A percentile compares a stretch with the other conserved stretches of the same genome.
These are phyloP conservation scores for Symmetrospora coprosmae DNA, from an alignment of 768 basidiomycete species.

Conservation along the genomic window DNA sequence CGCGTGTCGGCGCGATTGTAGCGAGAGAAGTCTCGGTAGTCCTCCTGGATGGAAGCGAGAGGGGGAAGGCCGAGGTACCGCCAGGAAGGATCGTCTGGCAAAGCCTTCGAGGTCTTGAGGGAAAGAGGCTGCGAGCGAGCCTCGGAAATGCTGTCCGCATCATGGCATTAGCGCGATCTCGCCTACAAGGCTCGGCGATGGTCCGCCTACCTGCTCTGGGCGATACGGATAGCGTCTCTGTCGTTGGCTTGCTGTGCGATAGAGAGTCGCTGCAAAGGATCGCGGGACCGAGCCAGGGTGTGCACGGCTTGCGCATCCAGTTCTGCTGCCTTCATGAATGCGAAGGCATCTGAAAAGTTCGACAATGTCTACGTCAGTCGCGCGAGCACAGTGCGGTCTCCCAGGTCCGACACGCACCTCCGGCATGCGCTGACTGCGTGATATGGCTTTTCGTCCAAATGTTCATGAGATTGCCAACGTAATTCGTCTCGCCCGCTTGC, in stretches of 20 bases:
- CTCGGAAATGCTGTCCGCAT: background rate
- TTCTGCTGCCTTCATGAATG: constrained; percentile 61
- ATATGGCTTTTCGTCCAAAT: constrained; percentile 85
- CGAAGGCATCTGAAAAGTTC: no score
- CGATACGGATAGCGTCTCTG: no score
- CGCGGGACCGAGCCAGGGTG: background rate
- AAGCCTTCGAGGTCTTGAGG: background rate
- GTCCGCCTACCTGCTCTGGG: no score
- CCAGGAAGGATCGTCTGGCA: constrained; percentile 20
- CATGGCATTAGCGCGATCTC: background rate
- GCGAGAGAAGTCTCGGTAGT: constrained; percentile 59
- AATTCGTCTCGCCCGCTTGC: constrained; percentile 45
- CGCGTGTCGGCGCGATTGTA: constrained; percentile 63
- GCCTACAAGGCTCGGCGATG: no score
- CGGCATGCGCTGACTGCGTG: constrained; percentile 51
- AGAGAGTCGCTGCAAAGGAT: constrained; percentile 1
- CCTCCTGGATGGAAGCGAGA: constrained; percentile 49
- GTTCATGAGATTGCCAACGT: constrained; percentile 57
- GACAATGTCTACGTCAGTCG: no score
- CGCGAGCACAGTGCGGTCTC: no score
- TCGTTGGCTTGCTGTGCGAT: background rate
- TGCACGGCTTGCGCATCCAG: constrained; percentile 47
- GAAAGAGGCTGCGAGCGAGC: background rate
- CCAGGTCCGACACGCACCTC: no score
- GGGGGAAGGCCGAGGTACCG: constrained; percentile 35